phyloP scores from a whole-genome alignment of 179 eudicot genomes.

The Silene noctiflora region DNA sequence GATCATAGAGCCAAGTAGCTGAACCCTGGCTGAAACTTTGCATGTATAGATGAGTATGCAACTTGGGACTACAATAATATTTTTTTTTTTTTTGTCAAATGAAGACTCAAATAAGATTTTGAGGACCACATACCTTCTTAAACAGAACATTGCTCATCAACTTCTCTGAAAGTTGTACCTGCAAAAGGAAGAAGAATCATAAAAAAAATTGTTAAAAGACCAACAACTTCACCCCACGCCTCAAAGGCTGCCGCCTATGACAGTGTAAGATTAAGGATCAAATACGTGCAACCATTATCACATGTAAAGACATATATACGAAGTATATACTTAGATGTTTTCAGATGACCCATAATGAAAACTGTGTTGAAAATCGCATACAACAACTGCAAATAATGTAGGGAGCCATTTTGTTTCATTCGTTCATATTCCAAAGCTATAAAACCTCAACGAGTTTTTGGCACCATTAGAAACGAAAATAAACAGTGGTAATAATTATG shows the following conservation, averaged over 20 bases:
- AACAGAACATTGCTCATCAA: conserved; percentile 88
- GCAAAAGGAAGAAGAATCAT: conserved; percentile 14
- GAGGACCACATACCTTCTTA: conserved; percentile 58
- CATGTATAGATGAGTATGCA: neutral
- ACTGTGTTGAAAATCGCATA: neutral
- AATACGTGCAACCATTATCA: neutral
- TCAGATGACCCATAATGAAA: neutral
- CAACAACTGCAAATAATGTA: neutral
- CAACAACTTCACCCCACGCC: conserved; percentile 3
- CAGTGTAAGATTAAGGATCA: neutral
- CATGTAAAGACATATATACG: neutral
- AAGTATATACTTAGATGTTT: neutral
- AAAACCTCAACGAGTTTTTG: neutral
- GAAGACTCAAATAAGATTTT: neutral
- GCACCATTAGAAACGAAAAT: neutral
- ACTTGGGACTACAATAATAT: too few relatives aligned
- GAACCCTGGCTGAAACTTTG: neutral
- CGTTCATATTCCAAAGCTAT: neutral
- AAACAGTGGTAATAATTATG: neutral
- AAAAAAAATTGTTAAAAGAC: conserved; percentile 3
- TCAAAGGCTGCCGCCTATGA: neutral
- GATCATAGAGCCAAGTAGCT: neutral
- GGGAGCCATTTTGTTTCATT: neutral
- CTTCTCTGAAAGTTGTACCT: conserved; percentile 96
- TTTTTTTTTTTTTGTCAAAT: neutral